Percentiles rank a stretch among this genome's conserved stretches.
These are phyloP conservation scores for Colletotrichum somersetense DNA, from an alignment of 2,329 filamentous ascomycete species.

Conservation along the genomic window DNA sequence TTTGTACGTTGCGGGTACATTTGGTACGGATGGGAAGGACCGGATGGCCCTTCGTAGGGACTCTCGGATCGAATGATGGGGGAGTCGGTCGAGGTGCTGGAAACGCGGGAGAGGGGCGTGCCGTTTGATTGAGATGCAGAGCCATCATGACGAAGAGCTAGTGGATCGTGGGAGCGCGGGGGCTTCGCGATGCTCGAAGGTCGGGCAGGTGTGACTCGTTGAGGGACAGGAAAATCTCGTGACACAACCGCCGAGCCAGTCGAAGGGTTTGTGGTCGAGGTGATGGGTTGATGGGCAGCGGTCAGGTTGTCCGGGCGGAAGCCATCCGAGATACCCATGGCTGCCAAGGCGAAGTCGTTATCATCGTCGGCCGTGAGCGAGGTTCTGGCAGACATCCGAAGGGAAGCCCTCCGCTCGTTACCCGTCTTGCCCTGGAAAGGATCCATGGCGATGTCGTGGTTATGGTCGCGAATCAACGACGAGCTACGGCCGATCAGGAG, in stretches of 20 bases:
- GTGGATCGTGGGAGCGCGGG: constrained; percentile 61
- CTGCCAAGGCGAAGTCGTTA: constrained; percentile 62
- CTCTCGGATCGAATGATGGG: constrained; percentile 64
- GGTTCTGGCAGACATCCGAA: constrained; percentile 56
- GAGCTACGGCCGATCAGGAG: constrained; percentile 20
- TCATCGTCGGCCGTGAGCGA: constrained; percentile 52
- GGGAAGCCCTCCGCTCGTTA: constrained; percentile 58
- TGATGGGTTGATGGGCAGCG: constrained; percentile 43
- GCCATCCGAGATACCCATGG: constrained; percentile 66
- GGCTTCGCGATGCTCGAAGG: constrained; percentile 70
- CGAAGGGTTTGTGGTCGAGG: constrained; percentile 46
- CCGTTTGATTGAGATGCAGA: constrained; percentile 45
- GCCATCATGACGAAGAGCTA: constrained; percentile 67
- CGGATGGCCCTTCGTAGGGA: constrained; percentile 77
- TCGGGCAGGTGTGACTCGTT: constrained; percentile 50
- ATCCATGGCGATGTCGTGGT: constrained; percentile 54
- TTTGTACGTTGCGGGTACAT: constrained; percentile 83
- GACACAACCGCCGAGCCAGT: constrained; percentile 41
- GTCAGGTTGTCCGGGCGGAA: constrained; percentile 57
- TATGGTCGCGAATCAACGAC: constrained; percentile 22
- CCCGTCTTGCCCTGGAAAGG: constrained; percentile 54
- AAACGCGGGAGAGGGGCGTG: constrained; percentile 39
- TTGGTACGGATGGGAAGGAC: constrained; percentile 85
- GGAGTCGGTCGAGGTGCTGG: constrained; percentile 54
- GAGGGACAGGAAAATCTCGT: constrained; percentile 25